A percentile compares a stretch with the other conserved stretches of the same genome.
Conservation (phyloP, 2,329 filamentous ascomycete species). For the Fusarium robinianum region DNA sequence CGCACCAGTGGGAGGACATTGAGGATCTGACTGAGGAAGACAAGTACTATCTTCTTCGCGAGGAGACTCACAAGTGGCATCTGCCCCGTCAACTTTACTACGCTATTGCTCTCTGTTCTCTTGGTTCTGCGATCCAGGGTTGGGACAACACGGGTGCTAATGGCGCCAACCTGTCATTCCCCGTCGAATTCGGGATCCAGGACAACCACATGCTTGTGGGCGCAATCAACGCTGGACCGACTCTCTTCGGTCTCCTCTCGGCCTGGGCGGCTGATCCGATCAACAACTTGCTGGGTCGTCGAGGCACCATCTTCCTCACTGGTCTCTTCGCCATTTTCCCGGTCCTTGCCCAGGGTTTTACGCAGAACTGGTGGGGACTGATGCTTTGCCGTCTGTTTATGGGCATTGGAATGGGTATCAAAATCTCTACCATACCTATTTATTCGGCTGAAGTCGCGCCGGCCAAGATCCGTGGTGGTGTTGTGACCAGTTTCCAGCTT, state of each 20-base stretch:
- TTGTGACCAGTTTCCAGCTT: conserved; percentile 57
- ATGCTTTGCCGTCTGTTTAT: conserved; percentile 49
- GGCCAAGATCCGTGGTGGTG: conserved; percentile 52
- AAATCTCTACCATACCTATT: conserved; percentile 53
- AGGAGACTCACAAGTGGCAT: conserved; percentile 39
- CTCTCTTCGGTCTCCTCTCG: conserved; percentile 27
- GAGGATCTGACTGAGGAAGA: conserved; percentile 34
- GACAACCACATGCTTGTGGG: conserved; percentile 58
- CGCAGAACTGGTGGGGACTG: conserved; percentile 57
- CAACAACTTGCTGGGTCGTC: conserved; percentile 36
- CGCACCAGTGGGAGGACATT: conserved; percentile 23
- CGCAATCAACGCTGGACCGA: conserved; percentile 54
- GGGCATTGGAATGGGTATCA: conserved; percentile 64
- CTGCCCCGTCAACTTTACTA: conserved; percentile 36
- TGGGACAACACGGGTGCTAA: conserved; percentile 53
- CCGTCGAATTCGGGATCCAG: conserved; percentile 42
- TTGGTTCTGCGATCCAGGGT: conserved; percentile 42
- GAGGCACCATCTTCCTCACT: conserved; percentile 55
- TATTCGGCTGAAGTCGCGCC: conserved; percentile 57
- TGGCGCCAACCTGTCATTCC: conserved; percentile 47
- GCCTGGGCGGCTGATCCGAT: conserved; percentile 46
- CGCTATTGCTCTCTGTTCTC: conserved; percentile 37
- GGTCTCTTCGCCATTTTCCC: conserved; percentile 60
- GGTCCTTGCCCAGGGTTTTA: conserved; percentile 57
- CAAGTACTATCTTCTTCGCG: conserved; percentile 28